Conservation (phyloP, 192 early-diverging fungal genomes). For the Anaeromyces robustus region DNA sequence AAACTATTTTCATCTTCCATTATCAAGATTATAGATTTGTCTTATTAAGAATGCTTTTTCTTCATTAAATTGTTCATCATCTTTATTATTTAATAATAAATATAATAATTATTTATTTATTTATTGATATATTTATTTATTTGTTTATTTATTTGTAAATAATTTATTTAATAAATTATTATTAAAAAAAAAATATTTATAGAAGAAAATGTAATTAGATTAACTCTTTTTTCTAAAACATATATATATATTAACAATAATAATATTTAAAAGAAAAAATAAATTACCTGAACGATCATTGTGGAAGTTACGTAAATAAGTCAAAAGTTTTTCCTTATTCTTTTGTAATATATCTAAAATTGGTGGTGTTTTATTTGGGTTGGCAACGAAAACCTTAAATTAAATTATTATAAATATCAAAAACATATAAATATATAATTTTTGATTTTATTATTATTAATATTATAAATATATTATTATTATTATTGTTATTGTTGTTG, state of each 20-base stretch:
- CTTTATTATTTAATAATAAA: too few species aligned
- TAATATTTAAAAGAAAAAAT: too few species aligned
- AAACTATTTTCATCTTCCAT: background rate
- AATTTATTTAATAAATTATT: too few species aligned
- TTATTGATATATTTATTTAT: too few species aligned
- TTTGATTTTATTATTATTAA: background rate
- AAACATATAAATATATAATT: too few species aligned
- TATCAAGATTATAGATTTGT: constrained; percentile 38
- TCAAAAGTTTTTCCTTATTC: constrained; percentile 13
- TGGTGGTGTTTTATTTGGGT: constrained; percentile 68
- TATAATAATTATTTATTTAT: too few species aligned
- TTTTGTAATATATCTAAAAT: background rate
- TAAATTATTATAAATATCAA: background rate
- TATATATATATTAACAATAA: too few species aligned
- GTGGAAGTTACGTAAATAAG: constrained; percentile 81
- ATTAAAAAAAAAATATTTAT: too few species aligned
- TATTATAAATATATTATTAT: background rate
- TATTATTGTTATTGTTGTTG: too few species aligned
- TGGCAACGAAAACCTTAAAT: constrained; percentile 85
- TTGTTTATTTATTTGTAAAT: too few species aligned
- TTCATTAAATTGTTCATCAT: constrained; percentile 98
- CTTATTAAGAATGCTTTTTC: constrained; percentile 92
- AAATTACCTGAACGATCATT: constrained; percentile 80
- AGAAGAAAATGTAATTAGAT: too few species aligned
- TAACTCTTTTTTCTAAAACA: too few species aligned